Conservation (phyloP, 2,329 filamentous ascomycete species). For the Fusarium sambucinum region DNA sequence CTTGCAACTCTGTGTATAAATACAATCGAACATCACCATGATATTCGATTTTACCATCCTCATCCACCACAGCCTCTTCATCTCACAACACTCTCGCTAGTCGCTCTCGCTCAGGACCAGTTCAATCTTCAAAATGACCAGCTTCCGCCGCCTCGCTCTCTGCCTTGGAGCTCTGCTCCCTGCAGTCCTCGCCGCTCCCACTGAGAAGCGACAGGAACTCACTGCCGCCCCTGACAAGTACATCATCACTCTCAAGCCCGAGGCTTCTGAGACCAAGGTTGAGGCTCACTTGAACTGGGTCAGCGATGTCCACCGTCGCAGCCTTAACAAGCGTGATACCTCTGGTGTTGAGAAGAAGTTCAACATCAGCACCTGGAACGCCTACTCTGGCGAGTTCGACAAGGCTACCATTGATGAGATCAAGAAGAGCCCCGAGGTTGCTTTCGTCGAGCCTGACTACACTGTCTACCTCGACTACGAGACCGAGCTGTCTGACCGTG, state of each 20-base stretch:
- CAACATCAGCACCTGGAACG: slow-evolving; percentile 51
- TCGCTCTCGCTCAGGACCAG: background rate
- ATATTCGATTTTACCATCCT: slow-evolving; percentile 22
- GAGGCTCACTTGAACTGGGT: slow-evolving; percentile 62
- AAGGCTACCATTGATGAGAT: slow-evolving; percentile 56
- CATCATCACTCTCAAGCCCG: slow-evolving; percentile 71
- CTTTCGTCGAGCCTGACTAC: slow-evolving; percentile 46
- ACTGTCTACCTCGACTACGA: slow-evolving; percentile 31
- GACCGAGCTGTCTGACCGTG: slow-evolving; percentile 38
- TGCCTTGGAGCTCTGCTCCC: slow-evolving; percentile 52
- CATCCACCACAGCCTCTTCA: slow-evolving; percentile 23
- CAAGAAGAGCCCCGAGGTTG: slow-evolving; percentile 54
- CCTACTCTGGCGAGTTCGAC: slow-evolving; percentile 60
- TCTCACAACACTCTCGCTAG: slow-evolving; percentile 5
- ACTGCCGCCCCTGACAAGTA: slow-evolving; percentile 54
- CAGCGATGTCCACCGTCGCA: slow-evolving; percentile 64
- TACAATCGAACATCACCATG: slow-evolving; percentile 15
- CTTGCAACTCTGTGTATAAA: slow-evolving; percentile 28
- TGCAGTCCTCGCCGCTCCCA: slow-evolving; percentile 49
- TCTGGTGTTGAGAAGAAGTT: slow-evolving; percentile 50
- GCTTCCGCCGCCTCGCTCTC: slow-evolving; percentile 49
- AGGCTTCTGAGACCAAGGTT: slow-evolving; percentile 58
- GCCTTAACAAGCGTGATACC: slow-evolving; percentile 61
- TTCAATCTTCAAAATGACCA: slow-evolving; percentile 44
- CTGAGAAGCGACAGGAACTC: slow-evolving; percentile 26